These are phyloP conservation scores for Yamadazyma trypodendri DNA, from an alignment of 1,139 yeast genomes.

Conservation along the genomic window DNA sequence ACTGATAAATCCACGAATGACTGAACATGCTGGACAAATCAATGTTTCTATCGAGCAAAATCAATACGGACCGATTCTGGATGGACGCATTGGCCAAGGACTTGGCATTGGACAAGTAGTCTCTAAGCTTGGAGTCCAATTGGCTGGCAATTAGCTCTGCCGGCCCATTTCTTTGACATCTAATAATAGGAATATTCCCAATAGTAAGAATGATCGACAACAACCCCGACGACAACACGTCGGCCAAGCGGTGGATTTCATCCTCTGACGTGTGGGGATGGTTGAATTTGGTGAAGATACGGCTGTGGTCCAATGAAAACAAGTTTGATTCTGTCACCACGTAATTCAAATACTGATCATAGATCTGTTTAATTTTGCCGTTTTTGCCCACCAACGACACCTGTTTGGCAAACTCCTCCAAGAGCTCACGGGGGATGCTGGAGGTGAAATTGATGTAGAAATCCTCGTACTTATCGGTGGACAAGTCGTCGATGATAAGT, in stretches of 20 bases:
- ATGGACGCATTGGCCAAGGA: conserved; percentile 17
- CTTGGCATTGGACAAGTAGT: conserved; percentile 74
- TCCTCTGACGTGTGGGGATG: conserved; percentile 73
- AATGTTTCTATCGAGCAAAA: conserved; percentile 81
- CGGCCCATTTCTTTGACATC: conserved; percentile 92
- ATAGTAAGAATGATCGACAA: conserved; percentile 72
- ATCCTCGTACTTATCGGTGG: conserved; percentile 70
- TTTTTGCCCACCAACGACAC: conserved; percentile 73
- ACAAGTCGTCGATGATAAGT: conserved; percentile 68
- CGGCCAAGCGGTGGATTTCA: conserved; percentile 66
- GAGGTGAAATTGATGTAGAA: conserved; percentile 86
- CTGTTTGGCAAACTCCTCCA: conserved; percentile 86
- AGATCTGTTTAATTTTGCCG: conserved; percentile 76
- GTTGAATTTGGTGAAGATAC: conserved; percentile 68
- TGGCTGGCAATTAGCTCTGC: conserved; percentile 92
- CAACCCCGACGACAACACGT: conserved; percentile 72
- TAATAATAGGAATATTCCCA: conserved; percentile 80
- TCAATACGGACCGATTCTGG: conserved; percentile 68
- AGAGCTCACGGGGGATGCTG: conserved; percentile 67
- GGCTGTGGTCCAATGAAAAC: conserved; percentile 70
- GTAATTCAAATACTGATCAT: conserved; percentile 89
- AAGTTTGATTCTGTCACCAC: conserved; percentile 90
- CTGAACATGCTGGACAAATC: conserved; percentile 93
- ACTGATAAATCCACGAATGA: conserved; percentile 97
- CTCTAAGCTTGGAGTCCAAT: conserved; percentile 78